A percentile compares a stretch with the other conserved stretches of the same genome.
These are phyloP conservation scores for Gentiana dahurica DNA, from an alignment of 257 asterid species.

Conservation along the genomic window DNA sequence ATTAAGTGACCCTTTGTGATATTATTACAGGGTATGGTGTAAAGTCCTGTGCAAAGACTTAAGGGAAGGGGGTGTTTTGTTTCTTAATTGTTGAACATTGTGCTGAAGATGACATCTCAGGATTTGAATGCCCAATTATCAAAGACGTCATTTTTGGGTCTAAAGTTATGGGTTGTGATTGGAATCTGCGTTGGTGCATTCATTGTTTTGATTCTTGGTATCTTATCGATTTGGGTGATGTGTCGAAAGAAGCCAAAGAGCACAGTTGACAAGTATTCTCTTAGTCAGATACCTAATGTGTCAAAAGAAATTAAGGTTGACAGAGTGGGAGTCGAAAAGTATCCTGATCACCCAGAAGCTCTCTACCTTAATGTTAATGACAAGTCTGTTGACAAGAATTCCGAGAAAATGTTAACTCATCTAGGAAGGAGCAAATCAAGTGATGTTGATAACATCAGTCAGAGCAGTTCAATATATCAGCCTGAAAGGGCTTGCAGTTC, in stretches of 20 bases:
- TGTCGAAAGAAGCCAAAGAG: slow-evolving; percentile 59
- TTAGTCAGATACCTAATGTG: slow-evolving; percentile 54
- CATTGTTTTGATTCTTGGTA: slow-evolving; percentile 58
- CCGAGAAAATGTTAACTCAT: slow-evolving; percentile 62
- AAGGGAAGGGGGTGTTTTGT: slow-evolving; percentile 8
- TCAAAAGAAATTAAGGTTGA: slow-evolving; percentile 84
- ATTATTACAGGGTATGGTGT: slow-evolving; percentile 48
- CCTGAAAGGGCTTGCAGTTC: slow-evolving; percentile 61
- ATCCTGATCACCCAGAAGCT: slow-evolving; percentile 35
- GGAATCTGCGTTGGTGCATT: slow-evolving; percentile 70
- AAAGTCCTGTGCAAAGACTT: slow-evolving; percentile 8
- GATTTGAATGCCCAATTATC: slow-evolving; percentile 45
- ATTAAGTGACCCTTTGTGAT: slow-evolving; percentile 18
- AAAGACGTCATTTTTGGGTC: slow-evolving; percentile 47
- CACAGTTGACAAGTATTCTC: slow-evolving; percentile 38
- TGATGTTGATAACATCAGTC: slow-evolving; percentile 76
- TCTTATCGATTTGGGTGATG: slow-evolving; percentile 61
- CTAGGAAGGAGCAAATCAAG: slow-evolving; percentile 69
- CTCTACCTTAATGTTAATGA: slow-evolving; percentile 42
- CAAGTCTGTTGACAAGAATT: slow-evolving; percentile 44
- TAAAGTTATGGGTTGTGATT: slow-evolving; percentile 80
- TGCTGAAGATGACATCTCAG: slow-evolving; percentile 49
- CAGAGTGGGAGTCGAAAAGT: slow-evolving; percentile 38
- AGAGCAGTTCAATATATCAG: slow-evolving; percentile 62
- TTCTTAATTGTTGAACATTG: not conserved